Base-by-base conservation (phyloP, 331 rosid genomes). In the Quercus lobata region DNA sequence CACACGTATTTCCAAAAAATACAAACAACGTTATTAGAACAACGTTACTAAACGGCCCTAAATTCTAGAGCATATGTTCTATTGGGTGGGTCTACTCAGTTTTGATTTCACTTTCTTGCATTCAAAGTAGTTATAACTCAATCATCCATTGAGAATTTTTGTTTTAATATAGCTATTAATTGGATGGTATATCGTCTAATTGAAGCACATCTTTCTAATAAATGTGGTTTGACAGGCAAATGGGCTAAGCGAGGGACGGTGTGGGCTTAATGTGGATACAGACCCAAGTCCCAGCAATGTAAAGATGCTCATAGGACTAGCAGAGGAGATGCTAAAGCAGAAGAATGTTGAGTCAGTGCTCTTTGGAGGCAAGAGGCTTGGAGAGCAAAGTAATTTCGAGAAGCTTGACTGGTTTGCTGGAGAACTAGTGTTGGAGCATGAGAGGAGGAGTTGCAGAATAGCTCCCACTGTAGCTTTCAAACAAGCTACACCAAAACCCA, bases 391-490 rank as follows among this genome's bases (percentile, higher is more conserved):
- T 77, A 96, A 96, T 81, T 87, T 84, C 1, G 97, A 96, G 88
- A 96, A 90, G 86, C 96, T 96, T 16, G 99, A 93, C 78, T 96
- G 99, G 98, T 87, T 96, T 71, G 99, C 98, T 6, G 98, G 94
- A 74, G 99, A 96, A 80, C 90, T 96, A 76, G 97, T 96, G 69
- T 83, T 86, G 73, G 99, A 96, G 85, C 99, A 96, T 87, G 98
- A 93, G 96, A 93, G 98, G 91, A 90, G 99, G 96, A 93, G 99
- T 90, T 95, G 99, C 93, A 90, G 99, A 82, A 96, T 96, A 90
- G 98, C 98, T 86, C 99, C 99, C 93, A 96, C 99, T 91, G 99
- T 96, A 88, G 99, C 96, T 83, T 91, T 96, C 92, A 96, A 96
- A 90, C 99, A 96, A 89, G 96, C 97, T 74, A 78, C 89, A 82